Evolutionary conservation across 2,329 filamentous ascomycete species (phyloP), one percentile per base, ranked within the genome.

Genomic region (Thielaviopsis euricoi): DNA sequence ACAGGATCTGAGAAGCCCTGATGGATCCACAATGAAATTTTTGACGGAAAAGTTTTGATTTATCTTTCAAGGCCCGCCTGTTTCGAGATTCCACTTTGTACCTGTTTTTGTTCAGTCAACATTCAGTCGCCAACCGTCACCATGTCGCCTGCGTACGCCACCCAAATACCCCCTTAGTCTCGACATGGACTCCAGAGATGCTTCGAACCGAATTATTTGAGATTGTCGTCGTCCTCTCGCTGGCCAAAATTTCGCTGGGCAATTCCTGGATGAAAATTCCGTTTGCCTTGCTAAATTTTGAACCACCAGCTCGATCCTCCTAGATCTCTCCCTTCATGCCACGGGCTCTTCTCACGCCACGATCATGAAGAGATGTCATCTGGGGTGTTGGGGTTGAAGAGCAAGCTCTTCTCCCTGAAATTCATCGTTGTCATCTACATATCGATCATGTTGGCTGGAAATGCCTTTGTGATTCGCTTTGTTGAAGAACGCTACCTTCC

Each of bases 161-260:
- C 71, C 55, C 58, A 37, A 50, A 55, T 49, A 51, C 67, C 69
- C 65, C 69, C 66, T 71, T 65, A 58, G 19, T 57, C 56, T 26
- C 57, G 48, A 49, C 57, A 59, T 61, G 53, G 55, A 56, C 48
- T 60, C 56, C 55, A 59, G 55, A 60, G 22, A 46, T 40, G 59
- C 48, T 53, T 33, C 46, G 37, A 55, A 59, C 43, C 43, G 26
- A 51, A 56, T 50, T 48, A 52, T 70, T 48, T 75, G 74, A 81
- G 83, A 86, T 88, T 87, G 85, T 87, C 80, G 81, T 81, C 78
- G 86, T 88, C 83, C 83, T 86, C 82, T 88, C 81, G 83, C 86
- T 89, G 83, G 83, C 29, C 40, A 53, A 57, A 21, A n/a, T 48
- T 21, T 48, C 55, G 43, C 13, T 26, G 21, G n/a, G 21, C 22